A percentile compares a stretch with the other conserved stretches of the same genome.
Conservation (phyloP, 371 early-diverging fungal species). For the Rhizomucor pusillus region DNA sequence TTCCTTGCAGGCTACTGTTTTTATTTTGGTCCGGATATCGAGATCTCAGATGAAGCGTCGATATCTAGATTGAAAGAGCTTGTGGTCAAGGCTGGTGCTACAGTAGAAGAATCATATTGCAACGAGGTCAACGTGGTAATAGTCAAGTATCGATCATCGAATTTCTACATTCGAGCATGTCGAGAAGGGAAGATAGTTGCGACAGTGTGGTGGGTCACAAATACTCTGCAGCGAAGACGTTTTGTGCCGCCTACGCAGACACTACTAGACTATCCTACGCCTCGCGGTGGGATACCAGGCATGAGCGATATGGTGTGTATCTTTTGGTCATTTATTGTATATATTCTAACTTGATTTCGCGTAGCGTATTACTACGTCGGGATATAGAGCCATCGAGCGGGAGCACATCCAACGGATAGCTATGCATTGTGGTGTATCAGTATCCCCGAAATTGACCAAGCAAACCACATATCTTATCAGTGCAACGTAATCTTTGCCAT, state of each 20-base stretch:
- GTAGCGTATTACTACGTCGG: slow-evolving; percentile 58
- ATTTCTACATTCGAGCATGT: slow-evolving; percentile 54
- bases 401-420: slow-evolving; percentile 68
- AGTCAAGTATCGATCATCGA: slow-evolving; percentile 52
- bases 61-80: slow-evolving; percentile 27
- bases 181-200: slow-evolving; percentile 66
- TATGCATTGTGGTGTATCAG: slow-evolving; percentile 60
- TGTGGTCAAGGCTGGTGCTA: slow-evolving; percentile 57
- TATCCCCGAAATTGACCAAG: slow-evolving; percentile 53
- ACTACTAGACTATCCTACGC: slow-evolving; percentile 61
- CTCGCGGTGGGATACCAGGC: slow-evolving; percentile 41
- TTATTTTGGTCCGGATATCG: slow-evolving; percentile 25
- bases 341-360: slow-evolving; percentile 13
- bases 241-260: slow-evolving; percentile 38
- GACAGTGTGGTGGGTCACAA: slow-evolving; percentile 58
- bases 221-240: slow-evolving; percentile 33
- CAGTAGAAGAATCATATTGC: slow-evolving; percentile 21
- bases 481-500: slow-evolving; percentile 38
- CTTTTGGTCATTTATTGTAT: neutral
- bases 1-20: slow-evolving; percentile 17
- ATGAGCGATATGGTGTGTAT: slow-evolving; percentile 46
- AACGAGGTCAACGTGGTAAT: slow-evolving; percentile 57
- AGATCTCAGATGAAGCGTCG: slow-evolving; percentile 14
- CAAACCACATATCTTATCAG: slow-evolving; percentile 63
- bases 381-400: slow-evolving; percentile 68